Evolutionary conservation across 1,139 yeast genomes (phyloP).

Genomic region (Scheffersomyces segobiensis): DNA sequence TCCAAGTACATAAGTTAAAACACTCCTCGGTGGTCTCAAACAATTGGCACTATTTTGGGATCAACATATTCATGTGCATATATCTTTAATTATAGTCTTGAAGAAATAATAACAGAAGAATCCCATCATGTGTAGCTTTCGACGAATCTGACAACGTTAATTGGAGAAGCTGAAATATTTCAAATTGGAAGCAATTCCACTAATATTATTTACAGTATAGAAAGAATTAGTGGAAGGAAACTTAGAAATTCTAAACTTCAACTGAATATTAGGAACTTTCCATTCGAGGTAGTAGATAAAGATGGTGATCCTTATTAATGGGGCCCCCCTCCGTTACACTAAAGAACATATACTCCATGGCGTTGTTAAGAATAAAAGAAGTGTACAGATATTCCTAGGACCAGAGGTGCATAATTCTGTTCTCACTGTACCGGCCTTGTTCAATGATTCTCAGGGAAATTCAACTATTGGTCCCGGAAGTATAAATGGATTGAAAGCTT

Average conservation of each 20-base stretch:
- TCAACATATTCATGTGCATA: slow-evolving; percentile 91
- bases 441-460: slow-evolving; percentile 98
- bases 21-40: no score
- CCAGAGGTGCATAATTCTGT: slow-evolving; percentile 90
- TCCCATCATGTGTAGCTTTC: slow-evolving; percentile 89
- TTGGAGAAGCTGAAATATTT: slow-evolving; percentile 94
- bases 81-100: slow-evolving; percentile 88
- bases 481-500: slow-evolving; percentile 91
- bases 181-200: slow-evolving; percentile 82
- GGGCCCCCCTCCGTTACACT: no score
- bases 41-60: slow-evolving; percentile 83
- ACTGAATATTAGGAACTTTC: slow-evolving; percentile 80
- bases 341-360: slow-evolving; percentile 91
- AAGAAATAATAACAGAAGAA: slow-evolving; percentile 89
- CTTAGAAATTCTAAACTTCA: slow-evolving; percentile 75
- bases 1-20: no score
- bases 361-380: slow-evolving; percentile 86
- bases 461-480: slow-evolving; percentile 98
- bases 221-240: slow-evolving; percentile 82
- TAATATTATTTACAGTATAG: slow-evolving; percentile 82
- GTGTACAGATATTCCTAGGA: slow-evolving; percentile 93
- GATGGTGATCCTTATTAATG: slow-evolving; percentile 79
- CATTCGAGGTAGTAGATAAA: slow-evolving; percentile 66
- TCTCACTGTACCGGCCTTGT: slow-evolving; percentile 96
- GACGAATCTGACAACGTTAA: slow-evolving; percentile 82